Evolutionary conservation across 768 basidiomycete genomes (phyloP).

Genomic region (Panaeolus papilionaceus): DNA sequence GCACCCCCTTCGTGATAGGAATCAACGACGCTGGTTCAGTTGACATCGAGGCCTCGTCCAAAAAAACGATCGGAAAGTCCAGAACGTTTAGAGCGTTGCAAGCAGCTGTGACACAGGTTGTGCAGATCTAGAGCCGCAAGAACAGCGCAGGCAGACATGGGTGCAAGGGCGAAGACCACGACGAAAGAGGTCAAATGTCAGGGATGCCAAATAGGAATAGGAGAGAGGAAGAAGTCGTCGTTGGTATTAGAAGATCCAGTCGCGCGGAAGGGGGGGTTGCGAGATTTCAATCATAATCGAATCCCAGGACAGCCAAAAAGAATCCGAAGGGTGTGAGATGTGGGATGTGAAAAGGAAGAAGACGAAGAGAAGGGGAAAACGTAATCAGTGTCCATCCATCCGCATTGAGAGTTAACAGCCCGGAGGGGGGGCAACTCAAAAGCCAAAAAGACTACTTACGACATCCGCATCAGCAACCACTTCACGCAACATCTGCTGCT

Average conservation of each 20-base stretch:
- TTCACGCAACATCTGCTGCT: constrained; percentile 69
- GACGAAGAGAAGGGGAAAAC: not conserved
- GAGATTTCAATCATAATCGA: constrained; percentile 10
- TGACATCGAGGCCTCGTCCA: constrained; percentile 97
- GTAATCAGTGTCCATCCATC: not conserved
- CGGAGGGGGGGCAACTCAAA: constrained; percentile 1
- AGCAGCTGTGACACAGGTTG: constrained; percentile 85
- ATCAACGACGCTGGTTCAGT: constrained; percentile 93
- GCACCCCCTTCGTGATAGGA: constrained; percentile 92
- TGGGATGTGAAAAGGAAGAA: constrained; percentile 9
- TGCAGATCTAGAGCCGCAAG: constrained; percentile 68
- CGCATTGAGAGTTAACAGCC: not conserved
- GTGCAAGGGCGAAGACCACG: not conserved
- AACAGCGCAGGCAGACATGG: constrained; percentile 12
- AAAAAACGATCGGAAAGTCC: constrained; percentile 92
- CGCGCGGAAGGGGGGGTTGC: not conserved
- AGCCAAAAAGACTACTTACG: constrained; percentile 47
- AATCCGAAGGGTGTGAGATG: not conserved
- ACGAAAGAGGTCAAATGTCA: not conserved
- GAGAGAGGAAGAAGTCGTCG: no score
- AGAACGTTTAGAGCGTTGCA: constrained; percentile 66
- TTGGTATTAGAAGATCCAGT: constrained; percentile 3
- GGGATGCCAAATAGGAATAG: not conserved
- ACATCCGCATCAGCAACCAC: constrained; percentile 74
- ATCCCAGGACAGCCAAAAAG: not conserved